These are phyloP conservation scores for Trypanosoma vivax DNA, from an alignment of 208 protist species.

Conservation along the genomic window DNA sequence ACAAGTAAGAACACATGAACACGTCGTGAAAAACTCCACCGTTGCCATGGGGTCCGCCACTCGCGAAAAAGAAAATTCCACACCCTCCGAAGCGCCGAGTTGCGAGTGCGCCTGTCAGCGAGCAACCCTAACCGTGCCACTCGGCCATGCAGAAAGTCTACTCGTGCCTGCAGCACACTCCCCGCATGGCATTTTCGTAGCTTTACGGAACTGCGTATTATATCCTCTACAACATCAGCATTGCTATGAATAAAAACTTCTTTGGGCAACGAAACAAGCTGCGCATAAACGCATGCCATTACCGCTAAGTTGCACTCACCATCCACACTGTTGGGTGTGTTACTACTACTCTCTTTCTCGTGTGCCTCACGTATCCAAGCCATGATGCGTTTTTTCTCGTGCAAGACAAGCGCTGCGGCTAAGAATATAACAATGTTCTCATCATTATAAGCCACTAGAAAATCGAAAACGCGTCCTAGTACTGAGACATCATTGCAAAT, in stretches of 20 bases:
- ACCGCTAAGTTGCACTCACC: conserved; percentile 24
- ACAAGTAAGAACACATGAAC: conserved; percentile 9
- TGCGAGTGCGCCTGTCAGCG: conserved; percentile 50
- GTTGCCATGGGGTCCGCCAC: conserved; percentile 53
- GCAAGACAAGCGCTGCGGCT: conserved; percentile 59
- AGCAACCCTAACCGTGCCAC: conserved; percentile 54
- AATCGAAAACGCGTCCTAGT: conserved; percentile 69
- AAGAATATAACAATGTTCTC: conserved; percentile 63
- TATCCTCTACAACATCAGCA: conserved; percentile 21
- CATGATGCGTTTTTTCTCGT: conserved; percentile 43
- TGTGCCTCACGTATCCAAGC: conserved; percentile 33
- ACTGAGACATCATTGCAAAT: conserved; percentile 30
- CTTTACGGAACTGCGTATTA: conserved; percentile 27
- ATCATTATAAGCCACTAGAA: conserved; percentile 43
- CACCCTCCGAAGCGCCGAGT: conserved; percentile 62
- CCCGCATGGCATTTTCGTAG: conserved; percentile 23
- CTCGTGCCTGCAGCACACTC: conserved; percentile 22
- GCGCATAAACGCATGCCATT: conserved; percentile 68
- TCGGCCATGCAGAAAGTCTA: conserved; percentile 47
- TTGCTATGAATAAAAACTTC: conserved; percentile 29
- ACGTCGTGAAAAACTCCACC: background rate
- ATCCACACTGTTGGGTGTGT: conserved; percentile 20
- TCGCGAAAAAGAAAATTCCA: conserved; percentile 62
- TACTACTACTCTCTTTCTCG: conserved; percentile 15
- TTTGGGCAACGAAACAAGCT: conserved; percentile 42